Evolutionary conservation across 768 basidiomycete genomes (phyloP), one percentile per base, ranked within the genome.

Genomic region (Scleroderma citrinum): DNA sequence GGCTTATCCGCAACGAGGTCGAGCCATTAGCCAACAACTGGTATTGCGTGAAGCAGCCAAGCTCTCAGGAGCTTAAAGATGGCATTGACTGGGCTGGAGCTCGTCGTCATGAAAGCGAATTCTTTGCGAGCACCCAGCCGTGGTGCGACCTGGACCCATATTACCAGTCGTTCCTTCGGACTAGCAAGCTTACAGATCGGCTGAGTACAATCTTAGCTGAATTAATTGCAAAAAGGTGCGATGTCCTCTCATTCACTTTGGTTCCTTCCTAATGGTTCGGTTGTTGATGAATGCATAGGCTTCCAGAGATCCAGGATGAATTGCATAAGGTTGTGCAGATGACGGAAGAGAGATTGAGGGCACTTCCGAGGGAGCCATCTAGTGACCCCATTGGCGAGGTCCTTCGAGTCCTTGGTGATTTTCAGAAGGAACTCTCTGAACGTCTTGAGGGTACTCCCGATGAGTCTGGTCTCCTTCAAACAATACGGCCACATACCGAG

Each of bases 271-370:
- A 29, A 29, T 29, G 26, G 26, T n/a, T n/a, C n/a, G 26, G 8
- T 29, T 29, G n/a, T n/a, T n/a, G n/a, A n/a, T n/a, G n/a, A n/a
- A 29, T 13, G 16, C 7, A 17, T 47, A 88, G 87, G 37, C 70
- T 88, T 0, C 85, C 86, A 0, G 65, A 76, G 49, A 79, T 87
- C 10, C 76, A 80, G 44, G 69, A 77, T 1, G 84, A 87, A 50
- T 63, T 87, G 23, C 71, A 75, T 20, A 66, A 60, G 0, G 63
- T 74, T 1, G 72, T 85, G 1, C 52, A 59, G 0, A 64, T 58
- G 7, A 74, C 78, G 0, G 68, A 74, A 1, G 47, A 58, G 0
- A 61, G 56, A 5, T 38, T 76, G 1, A 44, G 51, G 0, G 20
- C 47, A 17, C 64, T 78, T 1, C 83, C 84, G 0, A 73, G 64